Base-by-base conservation (phyloP, 805 yeast species). In the Candida mattraensis region DNA sequence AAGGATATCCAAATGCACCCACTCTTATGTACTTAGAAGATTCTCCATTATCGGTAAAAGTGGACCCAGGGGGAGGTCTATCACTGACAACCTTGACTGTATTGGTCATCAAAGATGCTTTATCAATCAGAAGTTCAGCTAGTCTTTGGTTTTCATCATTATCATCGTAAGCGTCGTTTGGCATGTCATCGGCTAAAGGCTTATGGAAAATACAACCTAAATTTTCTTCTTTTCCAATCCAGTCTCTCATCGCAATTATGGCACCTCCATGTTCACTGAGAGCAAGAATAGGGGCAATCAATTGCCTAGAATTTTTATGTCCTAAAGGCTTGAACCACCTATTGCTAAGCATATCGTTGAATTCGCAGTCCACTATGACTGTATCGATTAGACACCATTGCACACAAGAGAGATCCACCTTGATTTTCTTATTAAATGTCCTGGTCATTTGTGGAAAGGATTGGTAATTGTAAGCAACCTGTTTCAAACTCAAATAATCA, bases 251-350 rank as follows among this genome's bases (percentile, higher is more conserved):
- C 1, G 97, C 79, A 5, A 93, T 78, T 9, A 89, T 88, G 77
- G 91, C 86, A 2, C 99, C 99, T 21, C 99, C 99, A 53, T 88
- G 94, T 55, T 93, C 99, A 45, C 85, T 78, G 32, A 93, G 65
- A 0, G 96, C 84, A 28, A 93, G 67, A 68, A 93, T 74, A 0
- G 99, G 99, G 0, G 95, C 81, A 18, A 88, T 82, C 4, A 87
- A 85, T 34, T 78, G 76, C 23, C 83, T 72, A 0, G 95, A 82
- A 35, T 74, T 76, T 36, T 68, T 73, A 52, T 95, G 87, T 0
- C 99, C 99, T 35, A 93, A 61, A 2, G 98, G 97, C 46, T 80
- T 75, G 30, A 93, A 68, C 87, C 95, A 93, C 39, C 98, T 71
- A 45, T 87, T 91, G 9, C 94, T 78, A 25, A 93, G 67, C 56